A percentile compares a stretch with the other conserved stretches of the same genome.
These are phyloP conservation scores for Diplodia sapinea DNA, from an alignment of 2,329 filamentous ascomycete species.

Conservation along the genomic window DNA sequence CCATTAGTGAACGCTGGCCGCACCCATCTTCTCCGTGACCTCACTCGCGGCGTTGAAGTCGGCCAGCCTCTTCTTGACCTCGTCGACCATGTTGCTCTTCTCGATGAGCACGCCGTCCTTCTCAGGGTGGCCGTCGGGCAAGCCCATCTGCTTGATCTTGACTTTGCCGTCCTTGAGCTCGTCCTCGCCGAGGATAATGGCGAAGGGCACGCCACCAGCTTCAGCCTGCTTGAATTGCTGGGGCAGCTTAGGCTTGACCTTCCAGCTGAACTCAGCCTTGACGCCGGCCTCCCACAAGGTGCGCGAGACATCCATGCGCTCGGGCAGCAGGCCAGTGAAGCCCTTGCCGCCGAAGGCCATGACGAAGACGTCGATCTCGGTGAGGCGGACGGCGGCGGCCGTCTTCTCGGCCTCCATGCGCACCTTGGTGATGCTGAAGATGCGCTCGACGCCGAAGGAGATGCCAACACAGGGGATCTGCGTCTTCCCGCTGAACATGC, in stretches of 20 bases:
- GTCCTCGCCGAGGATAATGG: constrained; percentile 88
- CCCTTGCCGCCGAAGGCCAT: constrained; percentile 94
- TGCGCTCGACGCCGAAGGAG: constrained; percentile 93
- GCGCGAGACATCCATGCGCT: constrained; percentile 81
- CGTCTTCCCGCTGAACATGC: constrained; percentile 86
- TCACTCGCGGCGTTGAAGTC: constrained; percentile 43
- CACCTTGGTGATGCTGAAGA: constrained; percentile 89
- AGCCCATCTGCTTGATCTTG: constrained; percentile 83
- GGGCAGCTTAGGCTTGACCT: constrained; percentile 86
- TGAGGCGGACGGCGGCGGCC: constrained; percentile 63
- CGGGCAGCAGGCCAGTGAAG: constrained; percentile 77
- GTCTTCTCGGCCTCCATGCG: constrained; percentile 68
- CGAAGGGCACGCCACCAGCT: constrained; percentile 77
- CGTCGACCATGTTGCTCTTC: constrained; percentile 65
- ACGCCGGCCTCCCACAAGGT: constrained; percentile 85
- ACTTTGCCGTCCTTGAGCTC: constrained; percentile 84
- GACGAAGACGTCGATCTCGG: constrained; percentile 87
- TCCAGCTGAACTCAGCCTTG: constrained; percentile 89
- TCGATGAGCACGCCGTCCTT: constrained; percentile 84
- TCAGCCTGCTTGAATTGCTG: constrained; percentile 93
- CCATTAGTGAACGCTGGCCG: constrained; percentile 16
- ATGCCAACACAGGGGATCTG: constrained; percentile 91
- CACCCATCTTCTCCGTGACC: constrained; percentile 33
- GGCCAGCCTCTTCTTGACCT: constrained; percentile 63
- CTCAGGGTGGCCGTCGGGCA: constrained; percentile 82